Evolutionary conservation across 129 eudicot genomes (phyloP), one percentile per base, ranked within the genome.

Genomic region (Escallonia rubra): DNA sequence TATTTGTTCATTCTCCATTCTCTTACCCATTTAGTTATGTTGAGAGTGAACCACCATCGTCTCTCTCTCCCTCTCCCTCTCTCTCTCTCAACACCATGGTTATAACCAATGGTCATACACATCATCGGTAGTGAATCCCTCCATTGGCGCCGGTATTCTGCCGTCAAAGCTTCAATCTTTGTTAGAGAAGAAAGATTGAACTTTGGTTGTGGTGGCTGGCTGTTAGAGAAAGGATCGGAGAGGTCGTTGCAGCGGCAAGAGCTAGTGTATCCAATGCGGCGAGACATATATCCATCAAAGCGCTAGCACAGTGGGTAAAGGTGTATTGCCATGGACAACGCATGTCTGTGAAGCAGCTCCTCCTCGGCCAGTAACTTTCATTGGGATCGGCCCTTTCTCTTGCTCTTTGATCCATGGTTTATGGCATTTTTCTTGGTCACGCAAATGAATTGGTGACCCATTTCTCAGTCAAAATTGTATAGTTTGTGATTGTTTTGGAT

Each of bases 231-330:
- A 34, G 87, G 50, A n/a, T 74, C 82, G 2, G 96, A 69, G 11
- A 75, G 79, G 66, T 78, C 47, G 59, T 66, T 80, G 42, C 90
- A 90, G 68, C 87, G 84, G 67, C 96, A 86, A 64, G 97, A 86
- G 60, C 91, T 70, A 23, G 94, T 79, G 72, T 96, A 86, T 57
- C 96, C 96, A 67, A 88, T 73, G 43, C 97, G 83, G 11, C 99
- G 74, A 59, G 99, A 94, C 90, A 90, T 85, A n/a, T 96, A 86
- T 10, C 97, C 99, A 2, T 94, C 99, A 57, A 86, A 87, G 43
- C 99, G 72, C 61, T 94, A 97, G 73, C 97, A 89, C 71, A 87
- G 66, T 74, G 87, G 96, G 45, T 94, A 97, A 49, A 89, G 97
- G 4, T 94, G 97, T 85, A 94, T 87, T 55, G 99, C 99, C 85